Conservation (phyloP, 2,329 filamentous ascomycete genomes). For the Chaetothyriales sp. region DNA sequence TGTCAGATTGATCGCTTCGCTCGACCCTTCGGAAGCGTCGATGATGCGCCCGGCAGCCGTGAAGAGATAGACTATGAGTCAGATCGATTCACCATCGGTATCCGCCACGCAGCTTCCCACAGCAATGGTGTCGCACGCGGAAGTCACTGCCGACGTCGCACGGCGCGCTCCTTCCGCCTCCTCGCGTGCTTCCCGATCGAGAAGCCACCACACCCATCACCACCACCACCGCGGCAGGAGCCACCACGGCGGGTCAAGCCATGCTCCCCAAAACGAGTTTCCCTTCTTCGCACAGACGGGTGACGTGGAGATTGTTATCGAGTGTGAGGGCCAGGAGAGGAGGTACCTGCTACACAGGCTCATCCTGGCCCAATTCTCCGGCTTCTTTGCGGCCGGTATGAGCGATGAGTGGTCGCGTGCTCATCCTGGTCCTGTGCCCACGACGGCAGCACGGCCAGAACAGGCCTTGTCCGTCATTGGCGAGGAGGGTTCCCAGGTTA, state of each 20-base stretch:
- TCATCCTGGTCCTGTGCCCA: conserved; percentile 22
- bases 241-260: conserved; percentile 60
- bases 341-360: conserved; percentile 77
- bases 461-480: conserved; percentile 42
- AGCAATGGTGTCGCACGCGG: conserved; percentile 31
- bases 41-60: neutral
- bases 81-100: neutral
- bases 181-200: conserved; percentile 46
- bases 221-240: conserved; percentile 57
- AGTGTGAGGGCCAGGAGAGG: conserved; percentile 57
- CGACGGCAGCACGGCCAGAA: conserved; percentile 12
- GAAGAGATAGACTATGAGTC: neutral
- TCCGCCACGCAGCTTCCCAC: conserved; percentile 1
- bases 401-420: conserved; percentile 59
- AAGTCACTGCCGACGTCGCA: conserved; percentile 35
- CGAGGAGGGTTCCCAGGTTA: conserved; percentile 31
- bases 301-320: conserved; percentile 80
- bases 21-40: neutral
- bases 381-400: conserved; percentile 81
- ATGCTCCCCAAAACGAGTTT: conserved; percentile 74
- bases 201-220: conserved; percentile 47
- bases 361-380: conserved; percentile 77
- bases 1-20: neutral
- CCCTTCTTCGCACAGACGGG: conserved; percentile 80
- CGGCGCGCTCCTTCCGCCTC: conserved; percentile 50